These are phyloP conservation scores for Inga laurina DNA, from an alignment of 306 rosid species.

Conservation along the genomic window DNA sequence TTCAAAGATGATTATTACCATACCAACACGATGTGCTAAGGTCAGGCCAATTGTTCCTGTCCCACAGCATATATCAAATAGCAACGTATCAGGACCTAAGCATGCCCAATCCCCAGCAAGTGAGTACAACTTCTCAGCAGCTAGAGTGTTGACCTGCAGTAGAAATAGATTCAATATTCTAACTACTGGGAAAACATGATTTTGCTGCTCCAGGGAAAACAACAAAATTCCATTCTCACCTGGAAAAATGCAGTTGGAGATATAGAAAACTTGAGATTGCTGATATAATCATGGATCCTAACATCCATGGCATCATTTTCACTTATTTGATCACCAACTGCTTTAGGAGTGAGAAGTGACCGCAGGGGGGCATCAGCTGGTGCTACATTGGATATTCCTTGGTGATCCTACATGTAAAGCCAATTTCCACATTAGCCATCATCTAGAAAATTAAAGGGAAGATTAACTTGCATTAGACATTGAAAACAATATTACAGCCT, in stretches of 20 bases:
- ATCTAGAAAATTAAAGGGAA: slow-evolving; percentile 21
- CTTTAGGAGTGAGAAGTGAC: slow-evolving; percentile 47
- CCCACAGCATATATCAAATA: slow-evolving; percentile 94
- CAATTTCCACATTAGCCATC: slow-evolving; percentile 5
- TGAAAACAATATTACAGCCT: slow-evolving; percentile 10
- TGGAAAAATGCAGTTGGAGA: slow-evolving; percentile 98
- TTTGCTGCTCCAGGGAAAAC: slow-evolving; percentile 12
- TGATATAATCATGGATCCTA: slow-evolving; percentile 81
- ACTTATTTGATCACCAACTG: slow-evolving; percentile 39
- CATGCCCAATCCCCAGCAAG: slow-evolving; percentile 99
- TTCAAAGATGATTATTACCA: slow-evolving; percentile 71
- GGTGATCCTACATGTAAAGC: slow-evolving; percentile 69
- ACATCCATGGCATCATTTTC: slow-evolving; percentile 47
- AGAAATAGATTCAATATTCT: slow-evolving; percentile 30
- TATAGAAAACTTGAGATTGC: slow-evolving; percentile 78
- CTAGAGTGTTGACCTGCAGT: slow-evolving; percentile 86
- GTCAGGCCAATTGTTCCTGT: slow-evolving; percentile 98
- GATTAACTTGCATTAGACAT: slow-evolving; percentile 25
- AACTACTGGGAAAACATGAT: slow-evolving; percentile 1
- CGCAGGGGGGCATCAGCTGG: slow-evolving; percentile 79
- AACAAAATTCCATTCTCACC: slow-evolving; percentile 46
- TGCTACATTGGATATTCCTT: slow-evolving; percentile 93
- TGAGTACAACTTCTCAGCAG: slow-evolving; percentile 94
- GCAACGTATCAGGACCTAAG: slow-evolving; percentile 86
- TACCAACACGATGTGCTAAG: slow-evolving; percentile 93